Base-by-base conservation (phyloP, 345 rosid species). In the Garcia nutans region DNA sequence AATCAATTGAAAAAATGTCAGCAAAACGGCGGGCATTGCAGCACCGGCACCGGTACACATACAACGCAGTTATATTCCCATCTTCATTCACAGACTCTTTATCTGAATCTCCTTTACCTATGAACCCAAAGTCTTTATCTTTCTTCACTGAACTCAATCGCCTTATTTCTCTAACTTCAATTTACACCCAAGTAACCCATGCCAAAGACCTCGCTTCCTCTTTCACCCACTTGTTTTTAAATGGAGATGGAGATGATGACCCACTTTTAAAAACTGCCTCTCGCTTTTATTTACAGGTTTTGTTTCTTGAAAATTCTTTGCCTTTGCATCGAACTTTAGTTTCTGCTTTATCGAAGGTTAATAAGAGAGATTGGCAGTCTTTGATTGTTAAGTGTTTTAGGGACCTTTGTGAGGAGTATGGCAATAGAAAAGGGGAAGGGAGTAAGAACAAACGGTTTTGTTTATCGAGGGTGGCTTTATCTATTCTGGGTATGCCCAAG, bases 1-100 rank as follows among this genome's bases (percentile, higher is more conserved):
- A 42, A 26, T 7, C 5, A 8, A 41, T 1, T 52, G 12, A 23
- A 44, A 82, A 41, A 49, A 95, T 95, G 99, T 95, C 99, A 3
- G 94, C 97, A 13, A 95, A 95, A 80, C 93, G 99, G 98, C 91
- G 99, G 71, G 98, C 99, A 54, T 66, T 93, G 61, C 99, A 95
- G 84, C 96, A 95, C 70, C 94, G 99, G 73, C 99, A 95, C 82
- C 97, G 97, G 50, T 95, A 89, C 83, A 95, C 97, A 22, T 91
- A 95, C 90, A 88, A 86, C 79, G 93, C 96, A n/a, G 86, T 95
- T 64, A 71, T 87, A 33, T 95, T 90, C 85, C 93, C 98, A 2
- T 76, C 83, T 59, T 73, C 86, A 17, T 93, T 82, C 80, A 41
- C 79, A 8, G 86, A 83, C 22, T 82, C 88, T 65, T 80, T 94